phyloP scores from a whole-genome alignment of 2,329 filamentous ascomycete species.

The Shiraia bambusicola region DNA sequence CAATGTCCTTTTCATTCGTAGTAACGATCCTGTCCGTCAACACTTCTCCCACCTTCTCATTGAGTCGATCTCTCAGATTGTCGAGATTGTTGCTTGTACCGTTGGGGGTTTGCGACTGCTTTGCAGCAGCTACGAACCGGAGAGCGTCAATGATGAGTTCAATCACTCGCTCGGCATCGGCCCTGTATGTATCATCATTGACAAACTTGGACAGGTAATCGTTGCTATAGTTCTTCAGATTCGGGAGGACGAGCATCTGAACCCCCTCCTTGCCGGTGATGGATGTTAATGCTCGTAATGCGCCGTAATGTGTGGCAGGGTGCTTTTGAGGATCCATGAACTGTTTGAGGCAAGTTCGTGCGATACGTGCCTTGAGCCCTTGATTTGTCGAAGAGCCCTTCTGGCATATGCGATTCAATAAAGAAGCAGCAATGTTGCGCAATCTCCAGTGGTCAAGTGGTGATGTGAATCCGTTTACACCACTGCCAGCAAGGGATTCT shows the following conservation, averaged over 20 bases:
- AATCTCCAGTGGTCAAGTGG: slow-evolving; percentile 68
- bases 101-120: slow-evolving; percentile 37
- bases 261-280: slow-evolving; percentile 71
- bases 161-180: slow-evolving; percentile 63
- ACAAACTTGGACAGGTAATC: slow-evolving; percentile 58
- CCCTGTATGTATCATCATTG: slow-evolving; percentile 54
- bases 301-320: slow-evolving; percentile 83
- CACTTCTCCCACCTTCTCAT: slow-evolving; percentile 49
- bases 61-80: slow-evolving; percentile 44
- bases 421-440: slow-evolving; percentile 78
- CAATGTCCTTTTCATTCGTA: slow-evolving; percentile 8
- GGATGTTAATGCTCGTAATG: slow-evolving; percentile 74
- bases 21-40: slow-evolving; percentile 45
- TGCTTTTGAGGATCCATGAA: slow-evolving; percentile 86
- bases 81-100: slow-evolving; percentile 44
- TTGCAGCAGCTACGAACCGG: slow-evolving; percentile 54
- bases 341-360: slow-evolving; percentile 87
- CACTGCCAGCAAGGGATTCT: slow-evolving; percentile 43
- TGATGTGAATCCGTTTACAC: slow-evolving; percentile 25
- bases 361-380: slow-evolving; percentile 82
- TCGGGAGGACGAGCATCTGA: slow-evolving; percentile 65
- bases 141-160: slow-evolving; percentile 59
- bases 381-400: slow-evolving; percentile 82
- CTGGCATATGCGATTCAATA: slow-evolving; percentile 75
- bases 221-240: slow-evolving; percentile 62